Conservation (phyloP, 306 rosid genomes). For the Cucurbita pepo region DNA sequence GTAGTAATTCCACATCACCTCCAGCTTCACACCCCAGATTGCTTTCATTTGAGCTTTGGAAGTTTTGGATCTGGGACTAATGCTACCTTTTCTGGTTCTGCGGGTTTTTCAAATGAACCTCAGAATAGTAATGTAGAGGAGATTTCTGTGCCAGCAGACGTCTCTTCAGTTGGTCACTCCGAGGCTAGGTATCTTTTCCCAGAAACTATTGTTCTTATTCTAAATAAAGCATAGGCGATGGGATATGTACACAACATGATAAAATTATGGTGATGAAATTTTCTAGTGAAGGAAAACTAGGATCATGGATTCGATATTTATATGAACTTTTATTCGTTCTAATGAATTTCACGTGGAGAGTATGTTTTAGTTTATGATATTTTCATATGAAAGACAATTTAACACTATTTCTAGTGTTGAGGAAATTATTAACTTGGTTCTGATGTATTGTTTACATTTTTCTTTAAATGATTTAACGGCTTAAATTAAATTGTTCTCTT, state of each 20-base stretch:
- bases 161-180: slow-evolving; percentile 47
- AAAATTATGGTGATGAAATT: not conserved
- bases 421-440: not conserved
- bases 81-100: slow-evolving; percentile 32
- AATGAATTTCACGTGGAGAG: not conserved
- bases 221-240: not conserved
- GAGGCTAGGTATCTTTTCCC: slow-evolving; percentile 37
- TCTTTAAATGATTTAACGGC: not conserved
- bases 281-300: not conserved
- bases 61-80: slow-evolving; percentile 66
- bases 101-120: slow-evolving; percentile 30
- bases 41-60: slow-evolving; percentile 91
- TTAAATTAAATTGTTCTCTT: not conserved
- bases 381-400: not conserved
- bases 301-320: not conserved
- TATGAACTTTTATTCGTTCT: not conserved
- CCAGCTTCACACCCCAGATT: slow-evolving; percentile 81
- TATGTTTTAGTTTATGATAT: not conserved
- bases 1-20: slow-evolving; percentile 91
- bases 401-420: not conserved
- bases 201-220: not conserved
- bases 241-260: not conserved
- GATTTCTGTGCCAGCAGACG: slow-evolving; percentile 27
- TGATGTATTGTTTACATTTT: not conserved
- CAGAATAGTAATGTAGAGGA: slow-evolving; percentile 30